Evolutionary conservation across 176 grass and related monocot species (phyloP).

Genomic region (Pharus latifolius): DNA sequence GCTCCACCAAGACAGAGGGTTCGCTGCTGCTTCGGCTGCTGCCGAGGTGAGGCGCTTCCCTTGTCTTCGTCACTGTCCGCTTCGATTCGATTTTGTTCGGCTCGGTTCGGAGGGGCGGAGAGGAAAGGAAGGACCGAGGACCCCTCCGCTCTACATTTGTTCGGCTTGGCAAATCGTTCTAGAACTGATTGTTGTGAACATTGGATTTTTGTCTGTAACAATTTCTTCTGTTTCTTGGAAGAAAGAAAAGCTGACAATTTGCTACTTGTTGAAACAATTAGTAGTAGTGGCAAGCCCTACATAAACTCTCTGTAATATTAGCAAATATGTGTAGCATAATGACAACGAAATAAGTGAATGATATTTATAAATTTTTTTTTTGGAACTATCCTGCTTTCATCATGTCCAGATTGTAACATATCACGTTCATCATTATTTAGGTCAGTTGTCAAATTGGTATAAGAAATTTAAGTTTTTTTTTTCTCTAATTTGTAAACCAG

Average conservation of each 20-base stretch:
- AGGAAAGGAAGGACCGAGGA: background rate
- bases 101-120: background rate
- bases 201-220: too few relatives aligned
- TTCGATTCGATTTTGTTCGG: background rate
- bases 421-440: conserved; percentile 24
- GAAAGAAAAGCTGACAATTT: too few relatives aligned
- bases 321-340: background rate
- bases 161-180: too few relatives aligned
- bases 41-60: too few relatives aligned
- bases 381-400: conserved; percentile 21
- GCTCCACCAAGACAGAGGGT: too few relatives aligned
- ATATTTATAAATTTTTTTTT: conserved; percentile 25
- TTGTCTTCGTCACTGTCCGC: background rate
- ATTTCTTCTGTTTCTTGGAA: too few relatives aligned
- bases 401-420: conserved; percentile 3
- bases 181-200: too few relatives aligned
- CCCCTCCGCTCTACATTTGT: too few relatives aligned
- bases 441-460: conserved; percentile 13
- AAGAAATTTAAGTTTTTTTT: conserved; percentile 4
- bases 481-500: conserved; percentile 25
- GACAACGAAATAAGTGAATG: conserved; percentile 14
- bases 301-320: background rate
- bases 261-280: background rate
- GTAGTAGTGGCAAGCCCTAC: background rate
- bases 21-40: too few relatives aligned